Base-by-base conservation (phyloP, 2,329 filamentous ascomycete genomes). In the Polychaeton citri region DNA sequence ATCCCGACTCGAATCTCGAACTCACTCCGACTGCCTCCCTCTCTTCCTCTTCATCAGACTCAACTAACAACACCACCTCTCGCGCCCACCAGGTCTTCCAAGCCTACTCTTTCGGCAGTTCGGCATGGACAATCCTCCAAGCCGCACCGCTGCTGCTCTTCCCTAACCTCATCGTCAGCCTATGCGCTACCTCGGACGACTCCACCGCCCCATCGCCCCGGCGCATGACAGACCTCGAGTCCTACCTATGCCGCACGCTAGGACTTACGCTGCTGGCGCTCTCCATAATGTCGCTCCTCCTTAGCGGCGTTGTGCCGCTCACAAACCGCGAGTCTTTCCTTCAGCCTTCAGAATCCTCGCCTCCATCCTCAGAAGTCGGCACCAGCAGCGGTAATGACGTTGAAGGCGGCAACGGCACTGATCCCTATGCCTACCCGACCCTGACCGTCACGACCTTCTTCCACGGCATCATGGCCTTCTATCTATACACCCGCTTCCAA, bases 161-260 rank as follows among this genome's bases (percentile, higher is more conserved):
- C 5, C 78, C 78, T 0, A 72, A 68, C 18, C 63, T 81, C 46
- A 72, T 81, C 16, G 64, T 74, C 37, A 64, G 71, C 8, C 58
- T 80, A 41, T 65, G 53, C 78, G 21, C 68, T 69, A 3, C 66
- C 69, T 12, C 13, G 5, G 34, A 71, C 76, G 43, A 64, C 69
- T 12, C 12, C 24, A 12, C 24, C 15, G 24, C 24, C 12, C 24
- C 12, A 15, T 28, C 12, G 12, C 26, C 68, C 69, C 41, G 64
- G 69, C 44, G 59, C 68, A 37, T 68, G 69, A 37, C 58, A 70
- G 76, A 61, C 17, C 64, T 84, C 20, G 80, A 86, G 57, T 60
- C 72, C 38, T 88, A 88, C 66, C 77, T 87, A 55, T 75, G 75
- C 35, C 79, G 81, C 30, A 74, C 70, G 19, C 68, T 85, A 1